These are phyloP conservation scores for Pseudodiploospora longispora DNA, from an alignment of 2,329 filamentous ascomycete species.

Conservation along the genomic window DNA sequence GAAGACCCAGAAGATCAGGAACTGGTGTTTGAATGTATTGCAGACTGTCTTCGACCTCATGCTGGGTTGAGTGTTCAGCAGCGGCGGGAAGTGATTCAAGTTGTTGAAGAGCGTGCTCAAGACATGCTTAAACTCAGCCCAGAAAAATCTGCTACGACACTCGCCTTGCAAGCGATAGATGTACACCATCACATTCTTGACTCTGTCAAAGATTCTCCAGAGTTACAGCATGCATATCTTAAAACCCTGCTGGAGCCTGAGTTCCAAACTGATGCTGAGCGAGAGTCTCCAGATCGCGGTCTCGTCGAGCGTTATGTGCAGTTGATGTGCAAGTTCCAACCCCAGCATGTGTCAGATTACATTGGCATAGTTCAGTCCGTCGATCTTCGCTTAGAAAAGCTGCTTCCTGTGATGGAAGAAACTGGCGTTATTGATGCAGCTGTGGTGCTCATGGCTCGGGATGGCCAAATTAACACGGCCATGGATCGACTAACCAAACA, in stretches of 20 bases:
- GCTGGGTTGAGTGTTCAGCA: constrained; percentile 62
- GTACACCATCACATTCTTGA: constrained; percentile 60
- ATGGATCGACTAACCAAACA: constrained; percentile 82
- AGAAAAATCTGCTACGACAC: constrained; percentile 52
- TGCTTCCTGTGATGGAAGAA: constrained; percentile 82
- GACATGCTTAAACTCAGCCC: constrained; percentile 63
- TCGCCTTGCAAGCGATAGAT: constrained; percentile 53
- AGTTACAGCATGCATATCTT: constrained; percentile 69
- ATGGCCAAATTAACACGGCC: constrained; percentile 73
- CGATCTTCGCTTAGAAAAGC: constrained; percentile 68
- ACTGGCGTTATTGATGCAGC: constrained; percentile 88
- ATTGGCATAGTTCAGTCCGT: constrained; percentile 67
- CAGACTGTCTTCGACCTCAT: constrained; percentile 61
- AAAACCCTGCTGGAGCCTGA: constrained; percentile 63
- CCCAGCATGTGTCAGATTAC: constrained; percentile 77
- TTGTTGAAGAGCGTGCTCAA: constrained; percentile 56
- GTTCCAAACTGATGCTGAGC: constrained; percentile 25
- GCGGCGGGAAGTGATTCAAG: constrained; percentile 57
- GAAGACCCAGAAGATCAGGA: constrained; percentile 73
- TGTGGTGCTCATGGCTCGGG: constrained; percentile 80
- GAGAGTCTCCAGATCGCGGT: constrained; percentile 37
- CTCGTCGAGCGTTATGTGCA: constrained; percentile 81
- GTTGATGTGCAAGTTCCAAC: constrained; percentile 82
- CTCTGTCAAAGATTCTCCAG: constrained; percentile 50
- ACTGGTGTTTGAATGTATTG: constrained; percentile 70